Base-by-base conservation (phyloP, 306 rosid genomes). In the Vigna angularis region DNA sequence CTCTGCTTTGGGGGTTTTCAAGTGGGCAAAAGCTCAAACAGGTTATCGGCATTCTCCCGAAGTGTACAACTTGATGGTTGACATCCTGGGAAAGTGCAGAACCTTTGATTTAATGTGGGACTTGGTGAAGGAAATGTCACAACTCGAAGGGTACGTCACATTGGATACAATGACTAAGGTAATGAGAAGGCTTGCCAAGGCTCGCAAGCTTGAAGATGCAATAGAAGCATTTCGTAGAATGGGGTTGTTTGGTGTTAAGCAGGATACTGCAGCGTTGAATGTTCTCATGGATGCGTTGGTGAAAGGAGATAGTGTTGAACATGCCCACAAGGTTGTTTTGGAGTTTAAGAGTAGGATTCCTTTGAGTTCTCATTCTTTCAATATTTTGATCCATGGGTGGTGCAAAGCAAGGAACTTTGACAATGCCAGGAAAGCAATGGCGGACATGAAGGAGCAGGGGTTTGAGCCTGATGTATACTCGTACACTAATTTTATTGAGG, bases 301-400 rank as follows among this genome's bases (percentile, higher is more conserved):
- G 71, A 90, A 92, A 86, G 92, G 74, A 77, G 32, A 76, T 0
- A 81, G 93, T 15, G 86, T 90, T 79, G 97, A 95, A 82, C 79
- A 62, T 81, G 97, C 97, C 42, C 81, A 76, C n/a, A 47, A 76
- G 24, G 88, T 83, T 83, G 68, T 84, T 79, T 66, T 79, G 81
- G 91, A 92, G 87, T 85, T 82, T 14, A 86, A 91, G 90, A 76
- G 81, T 50, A 64, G 47, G 1, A 56, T 92, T 53, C 86, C 89
- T 14, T 76, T 84, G 76, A 82, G 77, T 69, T 42, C 66, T 20
- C 26, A 7, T 5, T 81, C 90, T 59, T 89, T 90, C 86, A 94
- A 95, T 84, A 55, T 88, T 77, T 77, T 95, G 88, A 82, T 92
- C n/a, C 85, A 87, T 72, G 96, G 98, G 51, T 92, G 91, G 92